Base-by-base conservation (phyloP, 2,329 filamentous ascomycete genomes). In the Fusarium avenaceum region DNA sequence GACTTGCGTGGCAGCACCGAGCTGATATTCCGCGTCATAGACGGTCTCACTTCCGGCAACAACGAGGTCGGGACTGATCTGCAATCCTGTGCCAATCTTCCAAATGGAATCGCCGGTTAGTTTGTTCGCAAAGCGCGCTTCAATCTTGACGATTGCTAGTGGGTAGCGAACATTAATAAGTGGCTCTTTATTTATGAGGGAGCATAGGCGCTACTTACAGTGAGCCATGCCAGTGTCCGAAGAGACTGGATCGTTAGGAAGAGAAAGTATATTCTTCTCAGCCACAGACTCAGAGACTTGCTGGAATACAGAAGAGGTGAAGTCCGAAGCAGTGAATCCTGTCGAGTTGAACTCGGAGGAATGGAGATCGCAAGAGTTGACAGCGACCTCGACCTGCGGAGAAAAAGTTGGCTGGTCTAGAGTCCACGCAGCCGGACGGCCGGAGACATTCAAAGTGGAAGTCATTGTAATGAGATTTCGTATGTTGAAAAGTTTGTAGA, bases 1-100 rank as follows among this genome's bases (percentile, higher is more conserved):
- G 60, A 78, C 72, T 13, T 76, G 65, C 1, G 58, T 68, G 1
- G 73, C 65, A 3, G 67, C 51, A 2, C 66, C 67, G 2, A 75
- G 43, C 7, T 67, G 60, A 17, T 68, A 66, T 17, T 48, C 74
- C 17, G 59, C 70, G 28, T 76, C 68, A 24, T 69, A 76, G 6
- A 70, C 66, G 8, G 54, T 47, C 11, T 74, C 67, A 4, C 67
- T 59, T 0, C 57, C 69, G 0, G 67, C 65, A 14, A 72, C 63
- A 0, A 69, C 26, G 0, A 72, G 28, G 1, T 73, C 40, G 0
- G 63, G 42, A 0, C 59, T 67, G 8, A 72, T 44, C 4, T 71
- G 68, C 11, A 63, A 51, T 0, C 62, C 71, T 0, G 59, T 64
- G 5, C 71, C 60, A 26, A 71, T 65, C 44, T 72, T 71, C 57